Evolutionary conservation across 1,139 yeast genomes (phyloP), one percentile per base, ranked within the genome.

Genomic region (Yamadazyma dendronema): DNA sequence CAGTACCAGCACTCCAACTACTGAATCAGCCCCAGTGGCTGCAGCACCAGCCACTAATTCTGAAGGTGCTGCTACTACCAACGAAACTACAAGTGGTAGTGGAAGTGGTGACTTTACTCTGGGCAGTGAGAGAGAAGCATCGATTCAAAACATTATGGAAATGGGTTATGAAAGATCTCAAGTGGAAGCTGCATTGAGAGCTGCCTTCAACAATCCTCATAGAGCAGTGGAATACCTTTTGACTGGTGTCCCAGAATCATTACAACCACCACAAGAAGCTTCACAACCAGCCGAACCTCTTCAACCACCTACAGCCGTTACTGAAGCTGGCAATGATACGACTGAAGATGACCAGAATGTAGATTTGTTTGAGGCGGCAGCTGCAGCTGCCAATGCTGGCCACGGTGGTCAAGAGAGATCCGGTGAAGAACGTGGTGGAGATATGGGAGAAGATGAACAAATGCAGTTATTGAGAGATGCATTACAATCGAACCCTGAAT

Each of bases 171-270:
- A 85, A 36, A 80, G 96, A 52, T 74, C 79, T 5, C 87, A 87
- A 57, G 97, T 88, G 21, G 95, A 88, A 62, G 77, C 80, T 30
- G 98, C 99, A 0, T 72, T 92, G 59, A 79, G 95, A 54, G 96
- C 97, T 13, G 97, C 98, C 0, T 92, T 82, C 66, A 92, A 92
- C 64, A 90, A 92, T 63, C 98, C 99, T 17, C 97, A 92, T 57
- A 81, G 98, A 54, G 99, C 99, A 0, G 97, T 90, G 5, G 98
- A 94, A 59, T 90, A 92, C 59, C 72, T 92, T 41, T 67, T 92
- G 50, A 87, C 90, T 30, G 97, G 97, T 4, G 80, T 92, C 37
- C 97, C 97, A 27, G 92, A 84, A 49, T 62, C 74, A 35, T 65
- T 73, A 46, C 73, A 67, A 28, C 52, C 53, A 36, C 41, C 54